Conservation (phyloP, 2,329 filamentous ascomycete genomes). For the Bertia moriformis region DNA sequence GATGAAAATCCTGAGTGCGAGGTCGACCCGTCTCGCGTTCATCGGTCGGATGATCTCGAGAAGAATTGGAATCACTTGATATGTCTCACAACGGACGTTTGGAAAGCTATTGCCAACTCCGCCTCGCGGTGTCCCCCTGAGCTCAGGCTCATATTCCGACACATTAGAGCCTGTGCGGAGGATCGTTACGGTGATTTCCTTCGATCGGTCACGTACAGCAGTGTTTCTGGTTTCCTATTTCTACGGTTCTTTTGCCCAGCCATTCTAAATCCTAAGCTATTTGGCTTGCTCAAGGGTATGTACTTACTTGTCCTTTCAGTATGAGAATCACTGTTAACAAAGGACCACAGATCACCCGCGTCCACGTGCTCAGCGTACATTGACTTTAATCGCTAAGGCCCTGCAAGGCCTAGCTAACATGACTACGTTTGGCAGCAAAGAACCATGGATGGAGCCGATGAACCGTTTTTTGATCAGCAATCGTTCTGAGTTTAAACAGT, state of each 20-base stretch:
- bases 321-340: background rate
- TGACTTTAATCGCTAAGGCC: conserved; percentile 54
- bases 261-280: conserved; percentile 55
- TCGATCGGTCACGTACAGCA: conserved; percentile 51
- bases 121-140: conserved; percentile 46
- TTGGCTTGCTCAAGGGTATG: conserved; percentile 51
- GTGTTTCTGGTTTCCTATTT: conserved; percentile 56
- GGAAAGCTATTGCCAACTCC: conserved; percentile 45
- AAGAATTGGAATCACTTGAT: conserved; percentile 51
- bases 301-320: conserved; percentile 3
- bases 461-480: conserved; percentile 38
- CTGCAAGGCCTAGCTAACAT: conserved; percentile 57
- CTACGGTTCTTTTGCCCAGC: conserved; percentile 57
- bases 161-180: conserved; percentile 53
- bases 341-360: conserved; percentile 43
- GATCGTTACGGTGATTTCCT: conserved; percentile 56
- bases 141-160: conserved; percentile 47
- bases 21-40: conserved; percentile 18
- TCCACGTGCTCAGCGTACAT: conserved; percentile 44
- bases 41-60: conserved; percentile 39
- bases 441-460: conserved; percentile 64
- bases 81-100: conserved; percentile 41
- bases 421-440: conserved; percentile 54
- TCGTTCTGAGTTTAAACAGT: conserved; percentile 8
- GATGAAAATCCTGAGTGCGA: conserved; percentile 54